Evolutionary conservation across 495 filamentous ascomycete species (phyloP).

Genomic region (Penicillium canariense): DNA sequence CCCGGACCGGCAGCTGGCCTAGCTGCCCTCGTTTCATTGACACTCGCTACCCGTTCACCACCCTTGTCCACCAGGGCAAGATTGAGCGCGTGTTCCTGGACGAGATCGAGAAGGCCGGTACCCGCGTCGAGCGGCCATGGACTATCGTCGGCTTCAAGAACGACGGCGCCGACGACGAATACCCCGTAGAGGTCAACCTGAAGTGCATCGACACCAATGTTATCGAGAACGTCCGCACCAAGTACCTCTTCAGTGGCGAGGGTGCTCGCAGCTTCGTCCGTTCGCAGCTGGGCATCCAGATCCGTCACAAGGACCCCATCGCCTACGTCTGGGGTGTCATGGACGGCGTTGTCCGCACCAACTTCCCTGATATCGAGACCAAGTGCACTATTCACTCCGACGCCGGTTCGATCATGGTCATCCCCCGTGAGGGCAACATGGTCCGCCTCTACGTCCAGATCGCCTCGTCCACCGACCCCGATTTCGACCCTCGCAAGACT

Average conservation of each 20-base stretch:
- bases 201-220: conserved; percentile 71
- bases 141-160: conserved; percentile 60
- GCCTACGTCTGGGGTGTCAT: conserved; percentile 78
- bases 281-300: conserved; percentile 56
- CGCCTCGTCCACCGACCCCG: conserved; percentile 58
- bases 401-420: conserved; percentile 71
- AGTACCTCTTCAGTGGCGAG: conserved; percentile 65
- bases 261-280: conserved; percentile 63
- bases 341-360: conserved; percentile 74
- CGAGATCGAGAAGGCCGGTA: conserved; percentile 59
- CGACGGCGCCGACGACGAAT: conserved; percentile 51
- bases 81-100: conserved; percentile 64
- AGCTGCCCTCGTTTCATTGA: conserved; percentile 65
- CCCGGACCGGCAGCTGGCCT: conserved; percentile 60
- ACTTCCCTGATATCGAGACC: conserved; percentile 91
- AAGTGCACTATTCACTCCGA: conserved; percentile 79
- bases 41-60: conserved; percentile 64
- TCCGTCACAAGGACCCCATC: conserved; percentile 63
- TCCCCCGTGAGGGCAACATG: conserved; percentile 76
- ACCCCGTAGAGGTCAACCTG: conserved; percentile 66
- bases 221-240: conserved; percentile 60
- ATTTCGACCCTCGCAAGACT: conserved; percentile 52
- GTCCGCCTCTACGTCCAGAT: conserved; percentile 78
- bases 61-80: conserved; percentile 62
- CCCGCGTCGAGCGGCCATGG: conserved; percentile 59